Conservation (phyloP, 2,329 filamentous ascomycete genomes). For the Fusarium newnesense region DNA sequence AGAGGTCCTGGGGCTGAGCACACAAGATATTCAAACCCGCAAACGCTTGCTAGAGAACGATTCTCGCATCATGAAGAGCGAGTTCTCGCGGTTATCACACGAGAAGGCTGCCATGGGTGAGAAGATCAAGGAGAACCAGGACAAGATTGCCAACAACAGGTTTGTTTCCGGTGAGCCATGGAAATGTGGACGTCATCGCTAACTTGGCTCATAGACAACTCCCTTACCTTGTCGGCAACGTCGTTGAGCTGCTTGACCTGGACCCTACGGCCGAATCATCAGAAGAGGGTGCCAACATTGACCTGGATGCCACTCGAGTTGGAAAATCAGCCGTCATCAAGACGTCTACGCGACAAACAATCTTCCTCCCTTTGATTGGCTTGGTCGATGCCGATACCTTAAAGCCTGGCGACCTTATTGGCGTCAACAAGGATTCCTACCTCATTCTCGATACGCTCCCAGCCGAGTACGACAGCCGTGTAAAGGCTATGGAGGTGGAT, state of each 20-base stretch:
- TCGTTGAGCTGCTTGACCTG: slow-evolving; percentile 95
- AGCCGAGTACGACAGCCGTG: slow-evolving; percentile 97
- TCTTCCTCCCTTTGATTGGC: slow-evolving; percentile 96
- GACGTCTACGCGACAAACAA: slow-evolving; percentile 97
- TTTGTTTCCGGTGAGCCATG: slow-evolving; percentile 54
- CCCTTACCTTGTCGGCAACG: slow-evolving; percentile 97
- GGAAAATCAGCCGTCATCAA: slow-evolving; percentile 99
- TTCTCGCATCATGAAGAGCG: slow-evolving; percentile 97
- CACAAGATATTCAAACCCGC: slow-evolving; percentile 92
- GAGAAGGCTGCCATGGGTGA: slow-evolving; percentile 97
- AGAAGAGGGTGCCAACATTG: slow-evolving; percentile 98
- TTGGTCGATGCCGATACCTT: slow-evolving; percentile 95
- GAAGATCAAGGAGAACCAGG: slow-evolving; percentile 98
- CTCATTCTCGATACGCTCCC: slow-evolving; percentile 95
- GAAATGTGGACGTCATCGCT: neutral
- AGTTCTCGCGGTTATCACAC: slow-evolving; percentile 91
- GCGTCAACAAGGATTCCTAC: slow-evolving; percentile 99
- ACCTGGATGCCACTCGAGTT: slow-evolving; percentile 93
- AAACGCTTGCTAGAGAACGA: slow-evolving; percentile 96
- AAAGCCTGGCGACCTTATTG: slow-evolving; percentile 95
- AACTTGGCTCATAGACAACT: slow-evolving; percentile 74
- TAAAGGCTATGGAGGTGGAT: slow-evolving; percentile 99
- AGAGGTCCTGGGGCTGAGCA: slow-evolving; percentile 92
- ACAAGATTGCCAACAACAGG: slow-evolving; percentile 99
- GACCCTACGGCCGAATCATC: slow-evolving; percentile 96